Evolutionary conservation across 169 alveolate genomes (phyloP).

Genomic region (Blepharisma undulans): DNA sequence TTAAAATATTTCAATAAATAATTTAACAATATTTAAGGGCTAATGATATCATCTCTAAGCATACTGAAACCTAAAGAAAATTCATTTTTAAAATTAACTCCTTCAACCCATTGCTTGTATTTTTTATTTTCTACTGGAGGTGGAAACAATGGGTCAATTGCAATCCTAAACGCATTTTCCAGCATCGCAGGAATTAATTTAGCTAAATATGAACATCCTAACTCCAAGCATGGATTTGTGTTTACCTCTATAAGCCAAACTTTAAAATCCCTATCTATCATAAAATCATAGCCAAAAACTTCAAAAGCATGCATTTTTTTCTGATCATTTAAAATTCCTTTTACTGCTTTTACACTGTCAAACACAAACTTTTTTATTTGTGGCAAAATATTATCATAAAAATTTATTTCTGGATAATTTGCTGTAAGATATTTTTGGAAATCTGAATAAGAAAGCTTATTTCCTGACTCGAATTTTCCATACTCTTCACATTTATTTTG

Average conservation of each 20-base stretch:
- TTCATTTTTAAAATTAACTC: not conserved
- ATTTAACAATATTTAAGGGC: not conserved
- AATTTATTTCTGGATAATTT: slow-evolving; percentile 60
- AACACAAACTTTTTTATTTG: not conserved
- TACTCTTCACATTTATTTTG: slow-evolving; percentile 77
- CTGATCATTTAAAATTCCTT: slow-evolving; percentile 63
- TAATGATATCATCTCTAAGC: not conserved
- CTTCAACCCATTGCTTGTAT: not conserved
- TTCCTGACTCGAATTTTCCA: slow-evolving; percentile 83
- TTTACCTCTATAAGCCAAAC: slow-evolving; percentile 83
- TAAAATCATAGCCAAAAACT: slow-evolving; percentile 85
- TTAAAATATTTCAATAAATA: too few relatives aligned
- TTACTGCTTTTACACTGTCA: not conserved
- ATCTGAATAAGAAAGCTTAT: slow-evolving; percentile 78
- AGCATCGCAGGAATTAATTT: slow-evolving; percentile 68
- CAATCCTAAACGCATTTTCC: slow-evolving; percentile 72
- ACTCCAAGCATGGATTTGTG: slow-evolving; percentile 81
- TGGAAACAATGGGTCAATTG: slow-evolving; percentile 75
- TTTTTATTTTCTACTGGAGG: slow-evolving; percentile 53
- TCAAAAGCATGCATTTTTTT: slow-evolving; percentile 70
- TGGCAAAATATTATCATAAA: slow-evolving; percentile 70
- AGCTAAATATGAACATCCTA: slow-evolving; percentile 62
- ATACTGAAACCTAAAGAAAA: not conserved
- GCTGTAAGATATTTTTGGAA: slow-evolving; percentile 70
- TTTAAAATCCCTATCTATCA: slow-evolving; percentile 81